Evolutionary conservation across 306 rosid genomes (phyloP).

Genomic region (Luffa aegyptiaca): DNA sequence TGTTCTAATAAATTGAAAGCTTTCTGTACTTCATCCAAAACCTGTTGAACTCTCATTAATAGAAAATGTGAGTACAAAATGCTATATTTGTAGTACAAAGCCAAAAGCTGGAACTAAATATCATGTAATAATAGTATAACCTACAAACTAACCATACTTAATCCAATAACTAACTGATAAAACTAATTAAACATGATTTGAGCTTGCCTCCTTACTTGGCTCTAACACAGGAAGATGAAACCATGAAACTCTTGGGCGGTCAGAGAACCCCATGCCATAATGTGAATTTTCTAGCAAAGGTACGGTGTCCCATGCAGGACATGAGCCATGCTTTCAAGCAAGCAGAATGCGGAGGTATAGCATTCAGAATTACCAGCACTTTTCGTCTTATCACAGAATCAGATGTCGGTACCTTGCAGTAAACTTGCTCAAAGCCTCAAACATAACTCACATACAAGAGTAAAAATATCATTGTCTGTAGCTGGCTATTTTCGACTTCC

Average conservation of each 20-base stretch:
- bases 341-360: background rate
- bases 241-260: background rate
- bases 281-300: background rate
- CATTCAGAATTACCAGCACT: background rate
- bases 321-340: background rate
- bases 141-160: background rate
- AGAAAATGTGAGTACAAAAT: background rate
- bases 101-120: background rate
- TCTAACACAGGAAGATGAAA: background rate
- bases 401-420: background rate
- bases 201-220: background rate
- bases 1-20: background rate
- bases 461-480: background rate
- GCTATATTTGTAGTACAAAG: background rate
- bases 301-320: background rate
- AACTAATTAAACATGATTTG: background rate
- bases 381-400: background rate
- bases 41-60: background rate
- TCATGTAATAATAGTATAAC: background rate
- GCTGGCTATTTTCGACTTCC: conserved; percentile 28
- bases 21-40: background rate
- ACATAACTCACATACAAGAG: background rate
- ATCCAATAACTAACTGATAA: background rate
- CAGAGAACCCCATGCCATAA: background rate
- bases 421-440: background rate